Percentiles rank a stretch among this genome's conserved stretches.
phyloP scores from a whole-genome alignment of 768 basidiomycete species.

The Naganishia antarctica region DNA sequence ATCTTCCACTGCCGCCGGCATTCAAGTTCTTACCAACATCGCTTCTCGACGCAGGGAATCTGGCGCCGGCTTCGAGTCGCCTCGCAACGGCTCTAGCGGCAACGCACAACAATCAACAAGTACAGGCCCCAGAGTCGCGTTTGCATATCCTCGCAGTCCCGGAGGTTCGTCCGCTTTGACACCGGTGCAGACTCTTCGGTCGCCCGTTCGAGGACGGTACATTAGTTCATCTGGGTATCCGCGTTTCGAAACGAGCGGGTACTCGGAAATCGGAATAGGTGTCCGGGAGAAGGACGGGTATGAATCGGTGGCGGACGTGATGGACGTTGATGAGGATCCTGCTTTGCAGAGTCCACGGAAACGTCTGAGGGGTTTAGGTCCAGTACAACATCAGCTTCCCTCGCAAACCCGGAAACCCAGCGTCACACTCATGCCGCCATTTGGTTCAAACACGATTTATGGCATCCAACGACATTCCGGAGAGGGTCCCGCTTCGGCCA shows the following conservation, averaged over 20 bases:
- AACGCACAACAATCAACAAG: not conserved
- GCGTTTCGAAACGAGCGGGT: conserved; percentile 11
- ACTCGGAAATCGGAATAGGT: not conserved
- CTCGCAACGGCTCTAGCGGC: not conserved
- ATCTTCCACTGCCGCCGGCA: conserved; percentile 12
- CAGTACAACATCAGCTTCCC: not conserved
- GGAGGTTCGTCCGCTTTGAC: not conserved
- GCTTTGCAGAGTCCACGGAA: not conserved
- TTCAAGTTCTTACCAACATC: conserved; percentile 11
- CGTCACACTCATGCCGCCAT: not conserved
- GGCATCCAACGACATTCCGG: not conserved
- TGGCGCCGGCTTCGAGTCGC: not conserved
- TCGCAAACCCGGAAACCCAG: no score
- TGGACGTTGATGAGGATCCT: conserved; percentile 1
- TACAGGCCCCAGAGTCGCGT: conserved; percentile 1
- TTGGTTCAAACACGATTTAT: conserved; percentile 12
- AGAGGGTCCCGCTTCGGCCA: not conserved
- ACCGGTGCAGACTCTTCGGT: conserved; percentile 1
- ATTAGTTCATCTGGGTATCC: conserved; percentile 9
- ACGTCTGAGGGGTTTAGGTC: not conserved
- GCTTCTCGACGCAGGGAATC: conserved; percentile 6
- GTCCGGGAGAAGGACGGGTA: not conserved
- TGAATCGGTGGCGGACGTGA: not conserved
- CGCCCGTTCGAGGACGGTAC: conserved; percentile 1
- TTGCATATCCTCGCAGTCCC: conserved; percentile 10